Evolutionary conservation across 768 basidiomycete species (phyloP).

Genomic region (Lactarius psammicola): DNA sequence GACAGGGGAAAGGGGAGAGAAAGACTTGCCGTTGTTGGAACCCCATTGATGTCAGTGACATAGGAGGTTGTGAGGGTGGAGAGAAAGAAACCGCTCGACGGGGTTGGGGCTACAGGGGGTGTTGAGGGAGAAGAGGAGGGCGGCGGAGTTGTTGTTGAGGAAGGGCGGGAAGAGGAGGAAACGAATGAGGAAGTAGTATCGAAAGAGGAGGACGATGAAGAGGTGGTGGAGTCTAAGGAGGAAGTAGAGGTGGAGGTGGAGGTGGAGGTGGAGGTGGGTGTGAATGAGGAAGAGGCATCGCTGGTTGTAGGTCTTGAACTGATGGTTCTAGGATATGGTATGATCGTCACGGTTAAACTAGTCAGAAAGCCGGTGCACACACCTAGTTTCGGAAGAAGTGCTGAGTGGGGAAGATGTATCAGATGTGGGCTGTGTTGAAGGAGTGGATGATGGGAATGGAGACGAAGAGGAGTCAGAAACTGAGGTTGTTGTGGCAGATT

Average conservation of each 20-base stretch:
- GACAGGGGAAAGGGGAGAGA: background rate
- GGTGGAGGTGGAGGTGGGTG: background rate
- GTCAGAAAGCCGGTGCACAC: background rate
- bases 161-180: background rate
- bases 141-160: background rate
- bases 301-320: background rate
- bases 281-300: background rate
- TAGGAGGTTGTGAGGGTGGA: slow-evolving; percentile 21
- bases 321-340: background rate
- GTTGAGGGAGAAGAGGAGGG: background rate
- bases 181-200: background rate
- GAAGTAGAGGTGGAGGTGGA: background rate
- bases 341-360: background rate
- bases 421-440: background rate
- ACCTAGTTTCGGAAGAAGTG: background rate
- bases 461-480: background rate
- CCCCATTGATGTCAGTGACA: slow-evolving; percentile 21
- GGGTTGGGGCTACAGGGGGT: background rate
- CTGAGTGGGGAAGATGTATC: background rate
- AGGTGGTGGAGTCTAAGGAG: background rate
- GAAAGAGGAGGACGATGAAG: background rate
- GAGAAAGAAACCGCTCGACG: slow-evolving; percentile 12
- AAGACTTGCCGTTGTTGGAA: slow-evolving; percentile 24
- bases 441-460: background rate
- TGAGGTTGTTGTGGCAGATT: background rate